Evolutionary conservation across 306 rosid genomes (phyloP).

Genomic region (Castanea mollissima): DNA sequence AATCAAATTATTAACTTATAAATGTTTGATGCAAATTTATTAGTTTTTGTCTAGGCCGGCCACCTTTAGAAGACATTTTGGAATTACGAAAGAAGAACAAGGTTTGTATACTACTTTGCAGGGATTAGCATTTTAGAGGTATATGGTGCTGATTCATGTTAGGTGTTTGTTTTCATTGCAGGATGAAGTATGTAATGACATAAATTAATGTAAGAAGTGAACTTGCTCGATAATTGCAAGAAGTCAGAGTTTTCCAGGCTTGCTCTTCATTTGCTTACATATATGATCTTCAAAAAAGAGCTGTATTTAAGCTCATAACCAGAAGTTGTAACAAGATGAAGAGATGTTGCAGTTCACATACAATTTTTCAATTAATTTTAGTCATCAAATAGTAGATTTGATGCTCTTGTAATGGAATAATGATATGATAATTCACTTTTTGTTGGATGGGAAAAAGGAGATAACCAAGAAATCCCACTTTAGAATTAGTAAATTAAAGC

Average conservation of each 20-base stretch:
- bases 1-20: no score
- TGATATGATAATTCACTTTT: no score
- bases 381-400: no score
- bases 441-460: no score
- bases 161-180: conserved; percentile 27
- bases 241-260: no score
- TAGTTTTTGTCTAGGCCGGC: no score
- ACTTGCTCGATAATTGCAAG: conserved; percentile 6
- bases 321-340: not conserved
- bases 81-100: no score
- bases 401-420: not conserved
- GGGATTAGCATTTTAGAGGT: conserved; percentile 3
- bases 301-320: not conserved
- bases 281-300: not conserved
- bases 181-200: conserved; percentile 69
- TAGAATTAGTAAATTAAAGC: no score
- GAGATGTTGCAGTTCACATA: not conserved
- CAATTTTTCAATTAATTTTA: not conserved
- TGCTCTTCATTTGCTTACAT: not conserved
- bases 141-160: conserved; percentile 3
- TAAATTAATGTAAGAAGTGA: conserved; percentile 59
- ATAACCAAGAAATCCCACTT: no score
- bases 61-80: no score
- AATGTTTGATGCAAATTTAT: no score
- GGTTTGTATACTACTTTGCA: not conserved